Evolutionary conservation across 2,329 filamentous ascomycete species (phyloP).

Genomic region (Hypoxylon sp.): DNA sequence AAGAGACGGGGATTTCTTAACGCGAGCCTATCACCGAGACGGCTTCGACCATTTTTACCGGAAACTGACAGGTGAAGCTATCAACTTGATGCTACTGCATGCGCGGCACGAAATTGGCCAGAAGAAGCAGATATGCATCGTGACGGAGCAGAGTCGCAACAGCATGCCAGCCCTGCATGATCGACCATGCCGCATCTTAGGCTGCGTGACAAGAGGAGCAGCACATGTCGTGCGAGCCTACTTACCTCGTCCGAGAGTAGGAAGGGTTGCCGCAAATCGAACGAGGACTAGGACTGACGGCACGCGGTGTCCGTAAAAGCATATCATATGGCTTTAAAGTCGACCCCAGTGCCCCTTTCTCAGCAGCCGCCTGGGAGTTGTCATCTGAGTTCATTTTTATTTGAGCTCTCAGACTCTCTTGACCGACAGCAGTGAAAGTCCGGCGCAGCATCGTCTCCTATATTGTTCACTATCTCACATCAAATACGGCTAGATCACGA

Average conservation of each 20-base stretch:
- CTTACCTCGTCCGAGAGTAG: background rate
- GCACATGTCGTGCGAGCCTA: slow-evolving; percentile 7
- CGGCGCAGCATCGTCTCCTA: no score
- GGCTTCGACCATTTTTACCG: slow-evolving; percentile 9
- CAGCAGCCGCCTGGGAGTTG: background rate
- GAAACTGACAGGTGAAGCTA: slow-evolving; percentile 8
- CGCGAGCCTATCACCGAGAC: background rate
- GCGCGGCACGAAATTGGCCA: background rate
- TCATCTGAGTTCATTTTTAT: background rate
- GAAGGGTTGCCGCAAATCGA: background rate
- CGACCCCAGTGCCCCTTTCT: slow-evolving; percentile 8
- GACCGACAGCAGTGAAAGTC: background rate
- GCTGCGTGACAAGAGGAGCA: slow-evolving; percentile 8
- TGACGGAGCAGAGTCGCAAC: slow-evolving; percentile 14
- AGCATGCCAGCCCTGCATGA: slow-evolving; percentile 16
- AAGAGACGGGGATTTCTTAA: background rate
- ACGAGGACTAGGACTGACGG: background rate
- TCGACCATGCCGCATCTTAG: slow-evolving; percentile 5
- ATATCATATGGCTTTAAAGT: slow-evolving; percentile 28
- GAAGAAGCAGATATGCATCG: slow-evolving; percentile 12
- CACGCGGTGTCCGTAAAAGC: background rate
- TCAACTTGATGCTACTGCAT: slow-evolving; percentile 7
- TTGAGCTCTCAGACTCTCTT: background rate
- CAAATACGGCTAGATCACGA: no score
- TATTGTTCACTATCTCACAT: no score